These are phyloP conservation scores for Ustilago nuda DNA, from an alignment of 1,284 basidiomycete species.

Conservation along the genomic window DNA sequence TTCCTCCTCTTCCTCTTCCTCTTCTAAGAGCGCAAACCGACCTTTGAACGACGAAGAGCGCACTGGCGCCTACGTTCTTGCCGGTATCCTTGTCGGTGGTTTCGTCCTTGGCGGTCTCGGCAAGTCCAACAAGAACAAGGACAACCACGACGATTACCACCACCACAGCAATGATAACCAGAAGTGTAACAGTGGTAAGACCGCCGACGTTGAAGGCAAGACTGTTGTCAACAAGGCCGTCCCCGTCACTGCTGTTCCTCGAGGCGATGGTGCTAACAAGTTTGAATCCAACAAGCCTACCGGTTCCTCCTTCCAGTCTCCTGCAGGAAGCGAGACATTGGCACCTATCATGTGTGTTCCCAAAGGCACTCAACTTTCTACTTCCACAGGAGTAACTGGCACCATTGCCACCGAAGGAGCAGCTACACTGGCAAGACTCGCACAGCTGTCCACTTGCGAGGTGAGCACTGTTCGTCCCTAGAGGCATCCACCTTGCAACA, in stretches of 20 bases:
- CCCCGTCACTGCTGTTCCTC: constrained; percentile 32
- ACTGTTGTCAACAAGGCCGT: constrained; percentile 14
- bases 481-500: neutral
- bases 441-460: constrained; percentile 54
- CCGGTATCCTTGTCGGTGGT: constrained; percentile 74
- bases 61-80: constrained; percentile 74
- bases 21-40: constrained; percentile 62
- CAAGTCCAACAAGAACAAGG: constrained; percentile 48
- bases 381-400: constrained; percentile 4
- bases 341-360: constrained; percentile 52
- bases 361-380: constrained; percentile 34
- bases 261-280: constrained; percentile 25
- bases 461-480: constrained; percentile 44
- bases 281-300: constrained; percentile 22
- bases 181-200: neutral
- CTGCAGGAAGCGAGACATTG: constrained; percentile 39
- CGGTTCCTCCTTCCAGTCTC: constrained; percentile 26
- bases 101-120: constrained; percentile 73
- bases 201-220: constrained; percentile 13
- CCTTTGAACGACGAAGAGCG: constrained; percentile 74
- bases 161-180: constrained; percentile 8
- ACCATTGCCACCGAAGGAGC: constrained; percentile 7
- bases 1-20: constrained; percentile 15
- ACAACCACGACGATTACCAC: constrained; percentile 16
- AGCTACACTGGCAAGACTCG: constrained; percentile 34